Base-by-base conservation (phyloP, 805 yeast species). In the Middelhovenomyces tepae region DNA sequence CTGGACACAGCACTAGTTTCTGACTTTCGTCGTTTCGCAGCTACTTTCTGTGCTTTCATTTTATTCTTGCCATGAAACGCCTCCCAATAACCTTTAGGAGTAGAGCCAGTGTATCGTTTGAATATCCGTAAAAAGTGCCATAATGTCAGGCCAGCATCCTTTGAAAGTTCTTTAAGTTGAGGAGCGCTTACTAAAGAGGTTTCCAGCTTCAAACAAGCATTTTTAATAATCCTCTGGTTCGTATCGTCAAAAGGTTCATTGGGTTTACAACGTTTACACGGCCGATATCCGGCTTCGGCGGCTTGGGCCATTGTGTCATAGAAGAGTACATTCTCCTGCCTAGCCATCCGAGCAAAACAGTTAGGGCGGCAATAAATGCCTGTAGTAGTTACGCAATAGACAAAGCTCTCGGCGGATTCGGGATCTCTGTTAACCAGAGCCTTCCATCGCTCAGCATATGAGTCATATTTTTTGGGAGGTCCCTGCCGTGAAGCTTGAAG, bases 361-460 rank as follows among this genome's bases (percentile, higher is more conserved):
- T 21, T 34, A 5, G 37, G 37, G 9, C 37, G 37, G 15, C 37
- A 34, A 20, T 26, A 26, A 8, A 26, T 26, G 6, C 29, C 29
- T 14, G 29, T 26, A n/a, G 37, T 22, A 5, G 49, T 38, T 16
- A 38, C 42, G 16, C 42, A 41, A 32, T 39, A 39, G 20, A 65
- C 69, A 44, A 71, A 66, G 50, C 66, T 62, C 47, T 71, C 50
- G 46, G 63, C 67, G 42, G 65, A 60, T 33, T 45, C 51, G 47
- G 73, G 61, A 44, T 63, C 53, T 49, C 78, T 73, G 28, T 65
- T 56, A 46, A 56, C 53, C 34, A 74, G 57, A 40, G 77, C 78
- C 37, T 24, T 27, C 43, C 43, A 39, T 15, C 42, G 36, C 15
- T 38, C 43, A n/a, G 38, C 42, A 22, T 38, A 39, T n/a, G 42